Base-by-base conservation (phyloP, 2,329 filamentous ascomycete species). In the Alternaria postmessia region DNA sequence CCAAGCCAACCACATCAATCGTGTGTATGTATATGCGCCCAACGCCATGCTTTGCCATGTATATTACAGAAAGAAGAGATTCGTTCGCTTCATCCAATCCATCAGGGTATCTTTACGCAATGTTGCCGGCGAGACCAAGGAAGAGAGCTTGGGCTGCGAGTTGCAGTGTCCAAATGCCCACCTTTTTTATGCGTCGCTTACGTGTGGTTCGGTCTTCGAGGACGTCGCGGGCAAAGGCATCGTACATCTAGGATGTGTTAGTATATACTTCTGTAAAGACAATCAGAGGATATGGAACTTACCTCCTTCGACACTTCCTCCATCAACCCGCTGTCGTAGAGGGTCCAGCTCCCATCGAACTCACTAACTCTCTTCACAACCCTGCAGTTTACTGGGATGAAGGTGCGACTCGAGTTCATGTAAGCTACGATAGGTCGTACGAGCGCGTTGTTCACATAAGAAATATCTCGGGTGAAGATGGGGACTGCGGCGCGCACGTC, bases 401-500 rank as follows among this genome's bases (percentile, higher is more conserved):
- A 98, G 0, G 94, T 96, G 74, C 90, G 90, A 77, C 93, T 92
- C 42, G 93, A 92, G 79, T 99, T 99, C 80, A 99, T 98, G 78
- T 98, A 99, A 7, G 95, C 95, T 41, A 99, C 94, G 62, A 99
- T 99, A 16, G 95, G 95, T 5, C 95, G 89, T 36, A 98, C 92
- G 5, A 98, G 88, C 2, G 95, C 93, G 77, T 96, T 96, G 79
- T 97, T 98, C 72, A 97, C 91, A 77, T 98, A 99, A 1, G 93
- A 96, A 49, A 98, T 87, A 74, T 97, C 91, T 16, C 88, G 90
- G 1, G 91, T 96, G 81, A 99, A 98, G 51, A 98, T 86, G 1
- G 95, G 95, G 1, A 99, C 94, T 3, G 91, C 90, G 28, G 95
- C 95, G 68, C 93, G 92, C 44, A 97, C 93, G 67, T 97, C 93